Evolutionary conservation across 768 basidiomycete genomes (phyloP), one percentile per base, ranked within the genome.

Genomic region (Fistulinella prunicolor): DNA sequence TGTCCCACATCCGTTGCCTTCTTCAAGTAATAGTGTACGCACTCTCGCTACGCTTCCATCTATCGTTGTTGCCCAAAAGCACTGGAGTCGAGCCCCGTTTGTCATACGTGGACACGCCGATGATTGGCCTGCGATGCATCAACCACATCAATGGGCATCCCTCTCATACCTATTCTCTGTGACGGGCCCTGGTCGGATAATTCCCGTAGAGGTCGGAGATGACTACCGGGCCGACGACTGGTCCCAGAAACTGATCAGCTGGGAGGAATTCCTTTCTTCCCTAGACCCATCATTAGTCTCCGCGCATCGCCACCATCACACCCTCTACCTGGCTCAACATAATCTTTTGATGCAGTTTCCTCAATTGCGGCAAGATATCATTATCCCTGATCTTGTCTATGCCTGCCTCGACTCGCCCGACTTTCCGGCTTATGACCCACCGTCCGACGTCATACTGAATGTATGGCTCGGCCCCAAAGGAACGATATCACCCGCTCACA

Each of bases 261-360:
- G 92, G 83, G 82, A 87, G 29, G 74, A 72, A 2, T 94, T 98
- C 63, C 72, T 97, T 7, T 56, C 71, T 48, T 65, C 71, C 50
- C 56, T 84, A 28, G 55, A 46, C 47, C 38, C 57, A 46, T 67
- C 70, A 44, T 46, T 53, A 14, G 22, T 20, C 22, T 46, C 53
- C 13, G 49, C 46, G 2, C 49, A 47, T 7, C 48, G 47, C 38
- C 53, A 54, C 26, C 54, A 46, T 42, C 62, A 74, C 3, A 62
- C 72, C 13, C 56, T 85, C 30, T 99, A 99, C 65, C 81, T 99
- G 37, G 96, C 96, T 0, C 96, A 99, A 62, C 85, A 99, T 69
- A 79, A 83, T 56, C 77, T 99, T 13, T 73, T 94, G 49, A 70
- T 68, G 34, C 96, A 99, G 64, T 93, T 98, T 55, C 94, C 93